These are phyloP conservation scores for Globisporangium carolinianum DNA, from an alignment of 352 stramenopile genomes.

Conservation along the genomic window DNA sequence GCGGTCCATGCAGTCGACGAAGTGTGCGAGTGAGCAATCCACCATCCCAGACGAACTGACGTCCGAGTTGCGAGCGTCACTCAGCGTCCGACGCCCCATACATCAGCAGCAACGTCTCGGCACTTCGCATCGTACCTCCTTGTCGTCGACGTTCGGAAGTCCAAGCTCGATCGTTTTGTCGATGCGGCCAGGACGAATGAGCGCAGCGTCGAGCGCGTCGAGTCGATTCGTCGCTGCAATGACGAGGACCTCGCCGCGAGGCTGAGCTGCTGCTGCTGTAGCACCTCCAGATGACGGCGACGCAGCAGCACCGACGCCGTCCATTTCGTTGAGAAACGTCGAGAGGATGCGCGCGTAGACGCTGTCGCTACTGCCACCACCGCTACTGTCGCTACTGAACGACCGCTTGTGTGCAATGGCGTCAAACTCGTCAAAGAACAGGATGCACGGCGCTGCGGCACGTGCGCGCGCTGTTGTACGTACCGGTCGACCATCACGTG, in stretches of 20 bases:
- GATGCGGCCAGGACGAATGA: slow-evolving; percentile 73
- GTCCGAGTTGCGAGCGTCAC: not conserved
- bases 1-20: too few relatives aligned
- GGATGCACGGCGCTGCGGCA: slow-evolving; percentile 57
- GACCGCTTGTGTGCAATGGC: slow-evolving; percentile 73
- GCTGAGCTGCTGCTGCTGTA: slow-evolving; percentile 6
- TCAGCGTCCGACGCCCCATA: not conserved
- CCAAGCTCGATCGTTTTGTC: slow-evolving; percentile 64
- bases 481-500: too few relatives aligned
- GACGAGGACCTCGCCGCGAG: slow-evolving; percentile 46
- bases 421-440: slow-evolving; percentile 87
- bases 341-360: slow-evolving; percentile 78
- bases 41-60: too few relatives aligned
- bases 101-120: too few relatives aligned
- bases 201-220: slow-evolving; percentile 58
- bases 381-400: slow-evolving; percentile 34
- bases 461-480: slow-evolving; percentile 49
- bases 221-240: slow-evolving; percentile 71
- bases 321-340: slow-evolving; percentile 84
- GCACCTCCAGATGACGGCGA: slow-evolving; percentile 7
- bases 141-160: slow-evolving; percentile 39
- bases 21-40: too few relatives aligned
- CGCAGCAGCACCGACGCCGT: slow-evolving; percentile 47
- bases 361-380: slow-evolving; percentile 33
- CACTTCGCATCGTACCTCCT: slow-evolving; percentile 8